Conservation (phyloP, 352 stramenopile species). For the Phytophthora europaea region DNA sequence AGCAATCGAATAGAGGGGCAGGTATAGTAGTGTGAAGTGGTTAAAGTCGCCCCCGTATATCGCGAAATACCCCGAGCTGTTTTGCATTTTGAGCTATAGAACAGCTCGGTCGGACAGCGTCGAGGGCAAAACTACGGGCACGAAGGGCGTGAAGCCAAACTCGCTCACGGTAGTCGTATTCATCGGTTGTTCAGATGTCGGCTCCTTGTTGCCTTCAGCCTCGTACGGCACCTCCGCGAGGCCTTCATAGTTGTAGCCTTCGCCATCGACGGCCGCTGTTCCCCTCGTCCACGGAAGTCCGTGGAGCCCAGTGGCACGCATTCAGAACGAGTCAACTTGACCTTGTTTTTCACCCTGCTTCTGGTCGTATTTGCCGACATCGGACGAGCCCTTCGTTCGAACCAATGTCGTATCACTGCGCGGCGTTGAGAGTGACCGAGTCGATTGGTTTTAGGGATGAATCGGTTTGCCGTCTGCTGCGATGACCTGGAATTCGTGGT, state of each 20-base stretch:
- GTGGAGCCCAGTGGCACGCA: slow-evolving; percentile 13
- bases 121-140: slow-evolving; percentile 2
- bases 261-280: neutral
- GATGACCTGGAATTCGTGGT: neutral
- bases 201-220: neutral
- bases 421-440: neutral
- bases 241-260: slow-evolving; percentile 23
- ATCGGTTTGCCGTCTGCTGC: neutral
- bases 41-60: slow-evolving; percentile 27
- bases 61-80: slow-evolving; percentile 22
- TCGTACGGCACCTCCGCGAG: slow-evolving; percentile 26
- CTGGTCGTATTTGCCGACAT: neutral
- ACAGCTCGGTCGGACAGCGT: slow-evolving; percentile 24
- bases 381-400: neutral
- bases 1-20: slow-evolving; percentile 30
- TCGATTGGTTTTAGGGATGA: neutral
- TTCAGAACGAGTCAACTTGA: slow-evolving; percentile 19
- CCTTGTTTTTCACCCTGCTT: too few relatives aligned
- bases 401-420: neutral
- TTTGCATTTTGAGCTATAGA: slow-evolving; percentile 26
- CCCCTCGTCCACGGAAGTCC: slow-evolving; percentile 17
- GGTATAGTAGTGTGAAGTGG: slow-evolving; percentile 20
- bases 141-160: slow-evolving; percentile 24
- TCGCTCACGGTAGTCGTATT: slow-evolving; percentile 19
- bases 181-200: neutral